Percentiles rank a stretch among this genome's conserved stretches.
Evolutionary conservation across 1,284 basidiomycete species (phyloP).

Genomic region (Apiotrichum montevideense): DNA sequence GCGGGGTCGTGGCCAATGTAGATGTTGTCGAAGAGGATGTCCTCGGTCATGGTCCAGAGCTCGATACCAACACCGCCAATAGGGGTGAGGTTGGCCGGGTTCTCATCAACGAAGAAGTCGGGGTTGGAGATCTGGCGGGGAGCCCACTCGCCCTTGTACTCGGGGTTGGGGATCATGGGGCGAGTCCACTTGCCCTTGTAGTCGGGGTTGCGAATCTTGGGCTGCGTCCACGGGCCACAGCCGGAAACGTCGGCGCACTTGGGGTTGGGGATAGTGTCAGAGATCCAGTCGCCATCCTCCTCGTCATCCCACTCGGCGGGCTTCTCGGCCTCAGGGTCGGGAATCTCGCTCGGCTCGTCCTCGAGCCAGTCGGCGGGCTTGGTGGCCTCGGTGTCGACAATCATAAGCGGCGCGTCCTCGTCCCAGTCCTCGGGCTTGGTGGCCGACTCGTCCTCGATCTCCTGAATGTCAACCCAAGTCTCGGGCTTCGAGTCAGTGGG

Average conservation of each 20-base stretch:
- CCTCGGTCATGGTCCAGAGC: constrained; percentile 98
- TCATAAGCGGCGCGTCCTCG: constrained; percentile 85
- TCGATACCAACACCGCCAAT: constrained; percentile 94
- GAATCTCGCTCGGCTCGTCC: constrained; percentile 71
- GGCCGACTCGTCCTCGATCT: constrained; percentile 78
- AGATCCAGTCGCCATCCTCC: constrained; percentile 97
- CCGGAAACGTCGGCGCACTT: constrained; percentile 83
- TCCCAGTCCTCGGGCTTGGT: constrained; percentile 95
- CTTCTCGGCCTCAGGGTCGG: constrained; percentile 92
- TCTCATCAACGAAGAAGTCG: constrained; percentile 79
- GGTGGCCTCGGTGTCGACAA: constrained; percentile 75
- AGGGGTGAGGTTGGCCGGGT: constrained; percentile 78
- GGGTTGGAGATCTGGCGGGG: constrained; percentile 92
- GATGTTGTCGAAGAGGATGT: constrained; percentile 87
- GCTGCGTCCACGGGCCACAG: constrained; percentile 87
- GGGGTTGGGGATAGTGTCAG: constrained; percentile 81
- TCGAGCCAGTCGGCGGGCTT: constrained; percentile 97
- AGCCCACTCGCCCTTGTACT: constrained; percentile 92
- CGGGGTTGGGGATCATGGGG: constrained; percentile 92
- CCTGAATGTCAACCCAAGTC: constrained; percentile 87
- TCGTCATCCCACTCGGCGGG: constrained; percentile 99
- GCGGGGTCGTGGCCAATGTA: constrained; percentile 81
- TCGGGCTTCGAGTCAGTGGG: constrained; percentile 82
- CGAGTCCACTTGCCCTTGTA: constrained; percentile 97
- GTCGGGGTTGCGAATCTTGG: constrained; percentile 79